These are phyloP conservation scores for Capsicum rhomboideum DNA, from an alignment of 257 asterid genomes.

Conservation along the genomic window DNA sequence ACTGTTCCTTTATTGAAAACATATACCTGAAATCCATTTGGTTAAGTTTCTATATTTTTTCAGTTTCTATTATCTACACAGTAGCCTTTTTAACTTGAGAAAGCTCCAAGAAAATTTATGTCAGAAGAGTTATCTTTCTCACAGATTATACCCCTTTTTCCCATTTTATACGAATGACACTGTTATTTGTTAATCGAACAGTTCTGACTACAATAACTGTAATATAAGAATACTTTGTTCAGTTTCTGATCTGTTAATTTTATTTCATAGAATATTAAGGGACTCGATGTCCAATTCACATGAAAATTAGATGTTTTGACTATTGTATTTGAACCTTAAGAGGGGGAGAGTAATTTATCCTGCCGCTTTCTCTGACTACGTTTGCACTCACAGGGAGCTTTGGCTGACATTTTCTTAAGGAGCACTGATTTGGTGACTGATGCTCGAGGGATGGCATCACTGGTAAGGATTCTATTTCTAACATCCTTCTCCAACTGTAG, in stretches of 20 bases:
- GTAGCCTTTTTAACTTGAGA: too few species aligned
- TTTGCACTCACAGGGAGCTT: slow-evolving; percentile 56
- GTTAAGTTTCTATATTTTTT: not conserved
- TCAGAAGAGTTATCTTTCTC: not conserved
- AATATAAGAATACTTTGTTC: not conserved
- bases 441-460: slow-evolving; percentile 82
- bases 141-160: not conserved
- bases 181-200: too few species aligned
- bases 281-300: not conserved
- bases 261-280: not conserved
- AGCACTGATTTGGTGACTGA: slow-evolving; percentile 57
- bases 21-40: not conserved
- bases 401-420: slow-evolving; percentile 67
- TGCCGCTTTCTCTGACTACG: not conserved
- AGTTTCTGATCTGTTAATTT: not conserved
- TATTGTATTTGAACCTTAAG: not conserved
- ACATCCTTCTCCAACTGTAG: not conserved
- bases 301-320: not conserved
- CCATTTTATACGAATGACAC: too few species aligned
- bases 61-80: not conserved
- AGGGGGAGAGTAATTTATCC: not conserved
- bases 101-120: not conserved
- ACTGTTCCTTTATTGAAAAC: too few species aligned
- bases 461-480: slow-evolving; percentile 34
- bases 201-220: too few species aligned